phyloP scores from a whole-genome alignment of 257 asterid species.

The Przewalskia tangutica region DNA sequence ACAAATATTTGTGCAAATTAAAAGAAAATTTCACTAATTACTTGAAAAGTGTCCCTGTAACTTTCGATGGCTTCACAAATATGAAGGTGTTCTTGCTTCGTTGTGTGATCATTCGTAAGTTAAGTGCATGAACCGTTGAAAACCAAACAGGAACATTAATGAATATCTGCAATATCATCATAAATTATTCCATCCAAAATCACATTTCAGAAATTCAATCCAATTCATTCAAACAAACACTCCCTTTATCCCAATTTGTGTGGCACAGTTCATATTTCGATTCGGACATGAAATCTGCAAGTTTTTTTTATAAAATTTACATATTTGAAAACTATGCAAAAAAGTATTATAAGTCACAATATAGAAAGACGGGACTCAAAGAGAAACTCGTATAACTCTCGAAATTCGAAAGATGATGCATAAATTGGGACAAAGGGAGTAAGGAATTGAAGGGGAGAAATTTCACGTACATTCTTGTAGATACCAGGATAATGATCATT shows the following conservation, averaged over 20 bases:
- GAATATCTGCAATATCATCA: constrained; percentile 45
- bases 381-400: too few species aligned
- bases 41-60: constrained; percentile 71
- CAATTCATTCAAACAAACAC: too few species aligned
- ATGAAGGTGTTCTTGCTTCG: constrained; percentile 47
- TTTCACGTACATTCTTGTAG: constrained; percentile 42
- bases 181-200: background rate
- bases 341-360: too few species aligned
- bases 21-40: constrained; percentile 8
- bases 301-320: too few species aligned
- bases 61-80: constrained; percentile 60
- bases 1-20: background rate
- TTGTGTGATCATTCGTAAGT: constrained; percentile 43
- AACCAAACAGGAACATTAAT: constrained; percentile 70
- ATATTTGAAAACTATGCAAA: too few species aligned
- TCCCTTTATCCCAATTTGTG: too few species aligned
- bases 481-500: constrained; percentile 63
- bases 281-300: too few species aligned
- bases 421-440: too few species aligned
- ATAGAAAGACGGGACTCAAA: too few species aligned
- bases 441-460: background rate
- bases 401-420: too few species aligned
- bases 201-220: background rate
- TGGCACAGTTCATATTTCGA: too few species aligned
- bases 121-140: constrained; percentile 44